Evolutionary conservation across 352 stramenopile genomes (phyloP).

Genomic region (Peronospora belbahrii): DNA sequence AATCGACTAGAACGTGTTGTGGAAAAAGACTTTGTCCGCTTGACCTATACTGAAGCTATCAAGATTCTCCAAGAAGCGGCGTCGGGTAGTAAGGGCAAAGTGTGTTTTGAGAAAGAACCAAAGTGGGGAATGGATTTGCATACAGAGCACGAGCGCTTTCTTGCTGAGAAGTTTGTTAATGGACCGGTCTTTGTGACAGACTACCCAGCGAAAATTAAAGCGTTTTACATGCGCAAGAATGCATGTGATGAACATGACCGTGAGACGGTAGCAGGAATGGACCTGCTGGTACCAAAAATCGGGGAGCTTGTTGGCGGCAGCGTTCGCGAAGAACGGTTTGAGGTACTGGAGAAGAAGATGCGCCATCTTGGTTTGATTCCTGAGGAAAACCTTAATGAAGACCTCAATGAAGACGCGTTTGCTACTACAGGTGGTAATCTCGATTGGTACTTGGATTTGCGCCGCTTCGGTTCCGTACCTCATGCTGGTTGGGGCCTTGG

Average conservation of each 20-base stretch:
- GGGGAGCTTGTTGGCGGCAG: conserved; percentile 95
- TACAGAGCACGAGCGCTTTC: conserved; percentile 94
- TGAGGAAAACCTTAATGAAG: conserved; percentile 65
- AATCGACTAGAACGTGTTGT: conserved; percentile 78
- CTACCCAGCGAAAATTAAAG: conserved; percentile 97
- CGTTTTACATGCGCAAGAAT: conserved; percentile 99
- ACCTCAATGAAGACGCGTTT: conserved; percentile 57
- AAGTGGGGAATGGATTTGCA: conserved; percentile 95
- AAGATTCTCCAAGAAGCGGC: conserved; percentile 83
- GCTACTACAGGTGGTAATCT: conserved; percentile 43
- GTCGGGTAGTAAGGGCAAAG: conserved; percentile 22
- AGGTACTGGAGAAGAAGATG: conserved; percentile 82
- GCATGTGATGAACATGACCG: conserved; percentile 58
- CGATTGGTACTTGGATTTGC: conserved; percentile 97
- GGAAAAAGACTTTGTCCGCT: conserved; percentile 84
- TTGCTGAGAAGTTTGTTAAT: conserved; percentile 82
- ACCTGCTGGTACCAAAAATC: conserved; percentile 94
- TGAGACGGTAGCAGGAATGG: conserved; percentile 95
- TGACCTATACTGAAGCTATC: conserved; percentile 94
- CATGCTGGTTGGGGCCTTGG: conserved; percentile 97
- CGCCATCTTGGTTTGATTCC: conserved; percentile 38
- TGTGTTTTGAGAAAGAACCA: conserved; percentile 77
- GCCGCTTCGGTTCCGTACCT: conserved; percentile 94
- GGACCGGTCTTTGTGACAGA: conserved; percentile 95
- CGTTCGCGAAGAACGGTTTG: conserved; percentile 91